Percentiles rank a stretch among this genome's conserved stretches.
Evolutionary conservation across 2,329 filamentous ascomycete species (phyloP).

Genomic region (Colletotrichum sp.): DNA sequence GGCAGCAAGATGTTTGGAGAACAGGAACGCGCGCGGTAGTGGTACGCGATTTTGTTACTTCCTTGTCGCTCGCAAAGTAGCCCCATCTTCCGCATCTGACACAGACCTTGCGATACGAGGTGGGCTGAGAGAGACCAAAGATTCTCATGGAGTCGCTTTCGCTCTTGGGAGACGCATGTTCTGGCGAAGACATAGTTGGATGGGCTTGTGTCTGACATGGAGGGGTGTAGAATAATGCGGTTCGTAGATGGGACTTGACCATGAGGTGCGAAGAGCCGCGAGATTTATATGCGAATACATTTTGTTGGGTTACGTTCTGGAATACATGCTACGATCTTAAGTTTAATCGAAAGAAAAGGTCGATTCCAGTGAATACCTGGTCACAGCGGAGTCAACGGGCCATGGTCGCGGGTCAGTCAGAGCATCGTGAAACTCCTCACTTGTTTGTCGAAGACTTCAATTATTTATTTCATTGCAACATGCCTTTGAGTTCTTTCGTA

Average conservation of each 20-base stretch:
- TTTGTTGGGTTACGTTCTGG: neutral
- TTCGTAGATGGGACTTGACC: neutral
- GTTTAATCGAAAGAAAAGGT: neutral
- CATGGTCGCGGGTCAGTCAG: neutral
- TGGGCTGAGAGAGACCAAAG: neutral
- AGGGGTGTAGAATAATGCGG: neutral
- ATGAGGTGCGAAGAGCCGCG: neutral
- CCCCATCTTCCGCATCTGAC: neutral
- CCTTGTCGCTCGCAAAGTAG: neutral
- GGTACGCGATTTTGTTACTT: neutral
- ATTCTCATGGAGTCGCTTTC: neutral
- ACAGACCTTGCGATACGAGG: neutral
- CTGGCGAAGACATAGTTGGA: neutral
- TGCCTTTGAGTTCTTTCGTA: neutral
- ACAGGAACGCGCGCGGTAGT: neutral
- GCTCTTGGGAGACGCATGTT: neutral
- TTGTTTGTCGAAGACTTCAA: neutral
- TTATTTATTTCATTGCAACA: neutral
- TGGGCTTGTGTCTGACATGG: neutral
- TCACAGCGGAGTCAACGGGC: neutral
- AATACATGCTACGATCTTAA: neutral
- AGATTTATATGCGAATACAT: neutral
- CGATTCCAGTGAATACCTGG: neutral
- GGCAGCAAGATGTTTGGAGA: neutral
- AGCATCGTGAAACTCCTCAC: neutral